Evolutionary conservation across 495 filamentous ascomycete genomes (phyloP).

Genomic region (Delitschia confertaspora): DNA sequence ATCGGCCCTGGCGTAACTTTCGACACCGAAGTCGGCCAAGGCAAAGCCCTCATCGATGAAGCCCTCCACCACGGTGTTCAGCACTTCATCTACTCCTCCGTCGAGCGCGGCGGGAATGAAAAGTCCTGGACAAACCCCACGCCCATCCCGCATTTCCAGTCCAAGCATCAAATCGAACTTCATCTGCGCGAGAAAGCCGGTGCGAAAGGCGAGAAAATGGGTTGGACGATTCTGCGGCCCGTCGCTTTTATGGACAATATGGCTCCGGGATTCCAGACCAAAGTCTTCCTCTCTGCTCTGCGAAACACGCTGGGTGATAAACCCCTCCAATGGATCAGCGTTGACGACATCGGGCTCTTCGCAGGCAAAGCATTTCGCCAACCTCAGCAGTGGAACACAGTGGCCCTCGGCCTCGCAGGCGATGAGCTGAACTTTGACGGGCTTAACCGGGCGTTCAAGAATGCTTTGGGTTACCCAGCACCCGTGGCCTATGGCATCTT

Average conservation of each 20-base stretch:
- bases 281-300: conserved; percentile 49
- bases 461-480: conserved; percentile 40
- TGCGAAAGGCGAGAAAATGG: conserved; percentile 39
- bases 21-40: conserved; percentile 51
- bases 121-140: conserved; percentile 49
- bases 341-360: conserved; percentile 56
- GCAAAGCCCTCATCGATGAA: conserved; percentile 52
- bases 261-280: conserved; percentile 47
- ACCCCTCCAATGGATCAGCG: conserved; percentile 50
- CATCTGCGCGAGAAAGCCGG: conserved; percentile 43
- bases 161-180: conserved; percentile 57
- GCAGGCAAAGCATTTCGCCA: conserved; percentile 52
- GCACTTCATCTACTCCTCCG: conserved; percentile 57
- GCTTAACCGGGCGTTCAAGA: conserved; percentile 43
- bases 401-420: conserved; percentile 47
- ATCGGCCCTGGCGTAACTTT: conserved; percentile 40
- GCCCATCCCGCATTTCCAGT: conserved; percentile 51
- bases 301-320: conserved; percentile 40
- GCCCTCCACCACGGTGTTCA: conserved; percentile 48
- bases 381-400: conserved; percentile 39
- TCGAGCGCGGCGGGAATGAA: conserved; percentile 56
- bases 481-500: conserved; percentile 35
- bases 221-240: conserved; percentile 40
- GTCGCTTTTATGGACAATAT: conserved; percentile 62
- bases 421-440: conserved; percentile 50